A percentile compares a stretch with the other conserved stretches of the same genome.
Conservation (phyloP, 2,329 filamentous ascomycete genomes). For the Thielaviopsis musarum region DNA sequence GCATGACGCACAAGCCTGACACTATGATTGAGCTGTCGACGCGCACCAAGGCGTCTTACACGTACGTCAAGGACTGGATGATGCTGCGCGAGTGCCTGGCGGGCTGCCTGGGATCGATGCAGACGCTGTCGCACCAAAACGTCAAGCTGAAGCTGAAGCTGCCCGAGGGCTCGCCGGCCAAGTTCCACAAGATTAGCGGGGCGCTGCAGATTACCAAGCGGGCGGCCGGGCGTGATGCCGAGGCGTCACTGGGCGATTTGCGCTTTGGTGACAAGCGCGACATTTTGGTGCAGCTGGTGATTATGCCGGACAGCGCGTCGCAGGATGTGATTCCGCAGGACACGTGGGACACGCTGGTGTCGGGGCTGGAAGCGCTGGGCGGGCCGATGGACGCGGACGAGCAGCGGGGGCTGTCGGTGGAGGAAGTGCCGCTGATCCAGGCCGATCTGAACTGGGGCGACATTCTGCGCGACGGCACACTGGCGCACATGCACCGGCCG, state of each 20-base stretch:
- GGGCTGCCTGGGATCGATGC: slow-evolving; percentile 78
- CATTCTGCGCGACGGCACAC: slow-evolving; percentile 72
- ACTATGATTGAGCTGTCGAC: slow-evolving; percentile 97
- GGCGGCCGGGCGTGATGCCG: slow-evolving; percentile 83
- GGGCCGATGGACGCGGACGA: slow-evolving; percentile 78
- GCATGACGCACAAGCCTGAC: slow-evolving; percentile 93
- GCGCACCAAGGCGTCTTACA: slow-evolving; percentile 89
- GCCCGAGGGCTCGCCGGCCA: slow-evolving; percentile 90
- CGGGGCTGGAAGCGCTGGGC: slow-evolving; percentile 80
- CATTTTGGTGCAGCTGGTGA: slow-evolving; percentile 84
- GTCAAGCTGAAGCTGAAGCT: slow-evolving; percentile 88
- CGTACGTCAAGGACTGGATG: slow-evolving; percentile 99
- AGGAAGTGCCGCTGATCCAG: slow-evolving; percentile 89
- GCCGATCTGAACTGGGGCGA: slow-evolving; percentile 90
- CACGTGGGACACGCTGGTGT: slow-evolving; percentile 94
- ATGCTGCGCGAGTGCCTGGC: slow-evolving; percentile 95
- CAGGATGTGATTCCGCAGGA: slow-evolving; percentile 83
- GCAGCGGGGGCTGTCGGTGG: slow-evolving; percentile 65
- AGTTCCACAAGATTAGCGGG: slow-evolving; percentile 96
- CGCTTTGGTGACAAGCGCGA: slow-evolving; percentile 91
- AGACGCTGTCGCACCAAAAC: slow-evolving; percentile 94
- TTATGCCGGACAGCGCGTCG: slow-evolving; percentile 66
- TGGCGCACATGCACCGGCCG: slow-evolving; percentile 73
- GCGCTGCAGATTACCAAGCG: slow-evolving; percentile 93
- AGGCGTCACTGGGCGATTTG: slow-evolving; percentile 79